Conservation (phyloP, 2,329 filamentous ascomycete genomes). For the Helotiales sp. region DNA sequence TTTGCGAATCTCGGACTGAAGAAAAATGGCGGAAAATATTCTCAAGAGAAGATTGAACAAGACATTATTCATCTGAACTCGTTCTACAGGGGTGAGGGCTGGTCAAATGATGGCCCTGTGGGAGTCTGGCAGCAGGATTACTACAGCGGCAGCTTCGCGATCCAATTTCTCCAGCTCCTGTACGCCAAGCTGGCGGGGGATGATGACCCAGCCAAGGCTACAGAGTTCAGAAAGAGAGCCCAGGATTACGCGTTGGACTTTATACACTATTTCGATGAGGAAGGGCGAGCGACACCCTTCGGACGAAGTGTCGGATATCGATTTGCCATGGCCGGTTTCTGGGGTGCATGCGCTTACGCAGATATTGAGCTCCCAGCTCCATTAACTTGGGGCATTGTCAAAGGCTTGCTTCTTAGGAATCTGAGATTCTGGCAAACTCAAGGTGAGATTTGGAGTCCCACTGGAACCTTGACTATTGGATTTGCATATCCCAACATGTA, state of each 20-base stretch:
- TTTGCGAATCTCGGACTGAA: slow-evolving; percentile 79
- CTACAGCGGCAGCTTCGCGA: slow-evolving; percentile 80
- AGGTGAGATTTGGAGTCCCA: slow-evolving; percentile 70
- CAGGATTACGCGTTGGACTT: slow-evolving; percentile 68
- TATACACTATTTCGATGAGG: slow-evolving; percentile 72
- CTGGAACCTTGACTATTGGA: slow-evolving; percentile 72
- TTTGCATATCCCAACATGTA: slow-evolving; percentile 80
- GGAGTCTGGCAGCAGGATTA: slow-evolving; percentile 84
- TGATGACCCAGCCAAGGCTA: slow-evolving; percentile 63
- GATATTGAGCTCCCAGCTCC: slow-evolving; percentile 71
- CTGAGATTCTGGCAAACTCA: slow-evolving; percentile 80
- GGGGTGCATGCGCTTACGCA: slow-evolving; percentile 75
- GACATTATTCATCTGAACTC: slow-evolving; percentile 79
- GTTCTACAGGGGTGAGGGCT: slow-evolving; percentile 79
- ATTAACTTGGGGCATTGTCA: slow-evolving; percentile 76
- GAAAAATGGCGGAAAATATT: slow-evolving; percentile 72
- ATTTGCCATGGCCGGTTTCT: slow-evolving; percentile 86
- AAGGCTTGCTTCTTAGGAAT: slow-evolving; percentile 72
- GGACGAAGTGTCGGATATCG: slow-evolving; percentile 77
- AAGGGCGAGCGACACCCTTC: slow-evolving; percentile 73
- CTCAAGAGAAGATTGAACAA: slow-evolving; percentile 66
- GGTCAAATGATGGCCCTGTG: slow-evolving; percentile 80
- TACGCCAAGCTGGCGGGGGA: slow-evolving; percentile 72
- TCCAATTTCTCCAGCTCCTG: slow-evolving; percentile 76
- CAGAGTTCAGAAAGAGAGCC: slow-evolving; percentile 69